phyloP scores from a whole-genome alignment of 768 basidiomycete genomes.

The Mycena venus region DNA sequence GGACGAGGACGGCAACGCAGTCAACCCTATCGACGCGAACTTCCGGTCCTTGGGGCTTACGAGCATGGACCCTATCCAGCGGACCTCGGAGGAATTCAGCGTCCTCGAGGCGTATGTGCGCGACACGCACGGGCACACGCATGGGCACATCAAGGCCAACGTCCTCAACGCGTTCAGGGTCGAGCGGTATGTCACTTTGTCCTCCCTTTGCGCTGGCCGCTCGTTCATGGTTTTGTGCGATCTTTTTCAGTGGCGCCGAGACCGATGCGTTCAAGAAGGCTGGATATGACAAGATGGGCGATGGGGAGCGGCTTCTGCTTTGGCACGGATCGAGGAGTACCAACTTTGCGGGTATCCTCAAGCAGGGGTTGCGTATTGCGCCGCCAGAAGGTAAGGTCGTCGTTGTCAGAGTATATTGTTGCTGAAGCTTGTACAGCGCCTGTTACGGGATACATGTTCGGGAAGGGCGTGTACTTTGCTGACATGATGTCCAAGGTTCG shows the following conservation, averaged over 20 bases:
- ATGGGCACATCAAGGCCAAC: constrained; percentile 57
- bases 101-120: constrained; percentile 61
- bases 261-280: constrained; percentile 57
- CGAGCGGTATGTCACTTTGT: constrained; percentile 56
- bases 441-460: constrained; percentile 73
- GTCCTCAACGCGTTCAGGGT: constrained; percentile 66
- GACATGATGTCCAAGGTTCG: constrained; percentile 76
- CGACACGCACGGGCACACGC: constrained; percentile 71
- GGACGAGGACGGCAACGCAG: constrained; percentile 59
- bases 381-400: constrained; percentile 67
- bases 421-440: constrained; percentile 50
- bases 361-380: constrained; percentile 74
- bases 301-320: constrained; percentile 67
- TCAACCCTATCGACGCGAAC: constrained; percentile 70
- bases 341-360: constrained; percentile 75
- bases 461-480: constrained; percentile 76
- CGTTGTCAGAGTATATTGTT: not conserved
- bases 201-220: not conserved
- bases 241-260: constrained; percentile 39
- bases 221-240: not conserved
- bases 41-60: constrained; percentile 66
- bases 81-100: constrained; percentile 59
- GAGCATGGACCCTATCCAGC: constrained; percentile 63
- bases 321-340: constrained; percentile 77
- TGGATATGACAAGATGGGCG: constrained; percentile 56